Base-by-base conservation (phyloP, 805 yeast genomes). In the Kodamaea fukazawae region DNA sequence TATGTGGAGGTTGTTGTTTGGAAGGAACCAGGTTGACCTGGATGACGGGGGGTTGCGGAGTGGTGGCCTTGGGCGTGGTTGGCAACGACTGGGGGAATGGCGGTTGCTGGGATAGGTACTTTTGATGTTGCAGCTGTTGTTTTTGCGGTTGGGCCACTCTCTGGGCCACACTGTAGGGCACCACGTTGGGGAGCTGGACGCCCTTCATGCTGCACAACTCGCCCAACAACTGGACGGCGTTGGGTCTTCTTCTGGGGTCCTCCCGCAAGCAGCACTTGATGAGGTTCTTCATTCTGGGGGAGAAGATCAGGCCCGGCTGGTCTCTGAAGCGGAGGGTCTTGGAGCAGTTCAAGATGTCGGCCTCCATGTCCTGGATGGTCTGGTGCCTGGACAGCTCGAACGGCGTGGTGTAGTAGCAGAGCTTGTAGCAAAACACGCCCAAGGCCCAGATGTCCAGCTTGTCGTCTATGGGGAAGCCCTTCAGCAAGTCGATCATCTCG, bases 391-490 rank as follows among this genome's bases (percentile, higher is more conserved):
- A 61, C 61, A 57, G 67, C 58, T 86, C 95, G 55, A 86, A 86
- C 0, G 95, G 95, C 0, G 95, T 86, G 1, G 86, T 85, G 51
- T 83, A 86, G 58, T 83, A 86, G 54, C 93, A 83, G 35, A 86
- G 56, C 55, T 86, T 86, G 65, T 85, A 86, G 25, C 86, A 59
- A 47, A 85, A 82, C 18, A 85, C 77, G 9, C 95, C 95, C 26
- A 86, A 57, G 0, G 95, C 95, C 95, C 95, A 86, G 15, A 86
- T 75, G 57, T 86, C 95, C 37, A 87, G 78, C 58, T 86, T 86
- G 55, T 86, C 93, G 60, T 85, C 86, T 36, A 86, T 79, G 9
- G 91, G 83, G 42, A 75, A 73, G 3, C 86, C 80, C 42, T 77
- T 71, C 36, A 77, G 72, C 25, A 86, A 65, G 53, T 86, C 91